Evolutionary conservation across 306 rosid genomes (phyloP).

Genomic region (Mimosa pudica): DNA sequence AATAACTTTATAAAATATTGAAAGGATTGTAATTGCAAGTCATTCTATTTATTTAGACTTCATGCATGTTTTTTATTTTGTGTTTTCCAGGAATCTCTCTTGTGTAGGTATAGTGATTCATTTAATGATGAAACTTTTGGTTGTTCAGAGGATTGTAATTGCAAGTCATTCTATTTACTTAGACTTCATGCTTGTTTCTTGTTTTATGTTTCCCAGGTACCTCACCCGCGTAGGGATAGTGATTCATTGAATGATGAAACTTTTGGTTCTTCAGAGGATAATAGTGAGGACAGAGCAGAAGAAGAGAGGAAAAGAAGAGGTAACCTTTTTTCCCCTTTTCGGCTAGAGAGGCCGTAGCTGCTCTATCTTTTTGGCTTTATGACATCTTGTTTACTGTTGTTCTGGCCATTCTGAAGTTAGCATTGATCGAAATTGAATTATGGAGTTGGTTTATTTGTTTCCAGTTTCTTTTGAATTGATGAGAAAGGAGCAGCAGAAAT

Average conservation of each 20-base stretch:
- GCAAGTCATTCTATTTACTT: constrained; percentile 26
- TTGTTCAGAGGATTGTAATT: constrained; percentile 49
- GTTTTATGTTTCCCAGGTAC: constrained; percentile 64
- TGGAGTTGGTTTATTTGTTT: constrained; percentile 41
- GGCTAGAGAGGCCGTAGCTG: constrained; percentile 6
- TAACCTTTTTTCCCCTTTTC: constrained; percentile 36
- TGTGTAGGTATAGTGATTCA: constrained; percentile 67
- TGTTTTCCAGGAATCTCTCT: constrained; percentile 78
- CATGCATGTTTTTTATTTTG: constrained; percentile 3
- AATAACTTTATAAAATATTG: constrained; percentile 21
- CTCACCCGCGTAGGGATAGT: constrained; percentile 67
- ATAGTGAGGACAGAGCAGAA: constrained; percentile 84
- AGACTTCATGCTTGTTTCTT: neutral
- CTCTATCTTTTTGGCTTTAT: constrained; percentile 16
- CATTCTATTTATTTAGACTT: constrained; percentile 25
- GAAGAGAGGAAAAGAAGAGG: constrained; percentile 99
- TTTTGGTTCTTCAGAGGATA: constrained; percentile 77
- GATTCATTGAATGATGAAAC: constrained; percentile 83
- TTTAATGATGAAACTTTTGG: constrained; percentile 91
- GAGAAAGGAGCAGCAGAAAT: constrained; percentile 93
- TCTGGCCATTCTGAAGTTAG: constrained; percentile 15
- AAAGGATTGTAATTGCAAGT: constrained; percentile 15
- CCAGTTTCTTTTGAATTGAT: constrained; percentile 85
- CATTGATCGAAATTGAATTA: constrained; percentile 24
- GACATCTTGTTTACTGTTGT: constrained; percentile 21